phyloP scores from a whole-genome alignment of 2,329 filamentous ascomycete genomes.

The Thielaviopsis euricoi region DNA sequence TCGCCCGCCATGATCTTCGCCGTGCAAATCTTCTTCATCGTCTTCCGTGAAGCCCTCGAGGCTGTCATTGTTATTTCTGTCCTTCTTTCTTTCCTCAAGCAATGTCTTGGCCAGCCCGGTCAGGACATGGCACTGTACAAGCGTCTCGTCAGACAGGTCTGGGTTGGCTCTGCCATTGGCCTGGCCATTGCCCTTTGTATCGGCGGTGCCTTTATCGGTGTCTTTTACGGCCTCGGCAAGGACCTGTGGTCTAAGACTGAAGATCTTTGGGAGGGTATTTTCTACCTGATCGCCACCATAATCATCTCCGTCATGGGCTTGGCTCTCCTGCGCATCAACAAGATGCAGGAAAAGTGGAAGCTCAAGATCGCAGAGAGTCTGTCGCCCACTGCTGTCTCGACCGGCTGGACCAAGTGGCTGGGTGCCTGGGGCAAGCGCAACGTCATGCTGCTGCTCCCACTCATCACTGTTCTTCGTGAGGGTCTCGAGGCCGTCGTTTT shows the following conservation, averaged over 20 bases:
- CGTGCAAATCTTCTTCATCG: constrained; percentile 75
- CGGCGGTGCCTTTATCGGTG: constrained; percentile 51
- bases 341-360: constrained; percentile 63
- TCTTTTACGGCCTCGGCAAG: constrained; percentile 52
- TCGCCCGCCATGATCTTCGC: constrained; percentile 55
- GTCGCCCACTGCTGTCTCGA: constrained; percentile 6
- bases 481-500: constrained; percentile 68
- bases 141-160: constrained; percentile 51
- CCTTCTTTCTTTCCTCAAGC: constrained; percentile 71
- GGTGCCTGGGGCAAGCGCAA: constrained; percentile 51
- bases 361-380: constrained; percentile 53
- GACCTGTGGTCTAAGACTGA: constrained; percentile 46
- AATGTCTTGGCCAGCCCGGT: constrained; percentile 51
- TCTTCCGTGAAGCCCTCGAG: constrained; percentile 74
- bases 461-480: constrained; percentile 62
- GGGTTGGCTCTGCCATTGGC: constrained; percentile 48
- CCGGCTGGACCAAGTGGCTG: constrained; percentile 14
- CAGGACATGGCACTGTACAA: constrained; percentile 48
- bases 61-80: constrained; percentile 74
- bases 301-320: constrained; percentile 61
- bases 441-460: constrained; percentile 61
- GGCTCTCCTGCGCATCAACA: constrained; percentile 57
- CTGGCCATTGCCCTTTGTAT: constrained; percentile 48
- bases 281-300: constrained; percentile 47
- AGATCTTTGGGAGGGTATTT: constrained; percentile 57